These are phyloP conservation scores for Cryptococcus maquisensis DNA, from an alignment of 1,284 basidiomycete genomes.

Conservation along the genomic window DNA sequence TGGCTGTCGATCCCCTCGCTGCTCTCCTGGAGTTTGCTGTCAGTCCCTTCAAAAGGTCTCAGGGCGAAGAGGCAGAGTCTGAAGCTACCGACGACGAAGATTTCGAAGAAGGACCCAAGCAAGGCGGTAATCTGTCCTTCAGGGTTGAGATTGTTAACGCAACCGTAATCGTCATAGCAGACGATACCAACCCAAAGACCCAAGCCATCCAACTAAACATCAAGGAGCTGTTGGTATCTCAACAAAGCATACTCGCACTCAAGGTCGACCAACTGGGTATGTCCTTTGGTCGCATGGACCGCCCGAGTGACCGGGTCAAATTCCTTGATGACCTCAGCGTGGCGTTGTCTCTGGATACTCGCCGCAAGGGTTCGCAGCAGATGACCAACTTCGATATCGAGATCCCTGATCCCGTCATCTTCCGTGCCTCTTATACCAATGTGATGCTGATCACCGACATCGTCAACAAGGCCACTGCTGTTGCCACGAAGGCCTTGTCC, in stretches of 20 bases:
- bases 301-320: slow-evolving; percentile 73
- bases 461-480: slow-evolving; percentile 77
- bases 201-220: slow-evolving; percentile 85
- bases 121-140: slow-evolving; percentile 52
- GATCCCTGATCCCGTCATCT: slow-evolving; percentile 73
- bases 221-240: slow-evolving; percentile 81
- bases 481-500: slow-evolving; percentile 46
- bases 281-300: slow-evolving; percentile 89
- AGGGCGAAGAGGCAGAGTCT: slow-evolving; percentile 1
- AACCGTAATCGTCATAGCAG: slow-evolving; percentile 82
- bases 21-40: slow-evolving; percentile 81
- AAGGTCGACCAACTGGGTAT: slow-evolving; percentile 83
- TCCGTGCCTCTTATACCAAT: slow-evolving; percentile 90
- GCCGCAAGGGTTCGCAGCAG: slow-evolving; percentile 66
- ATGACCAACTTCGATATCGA: slow-evolving; percentile 79
- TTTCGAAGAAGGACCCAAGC: slow-evolving; percentile 26
- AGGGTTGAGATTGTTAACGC: slow-evolving; percentile 89
- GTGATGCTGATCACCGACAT: slow-evolving; percentile 87
- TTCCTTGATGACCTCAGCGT: slow-evolving; percentile 93
- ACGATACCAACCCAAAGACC: slow-evolving; percentile 72
- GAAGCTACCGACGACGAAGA: slow-evolving; percentile 29
- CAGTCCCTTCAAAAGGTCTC: slow-evolving; percentile 55
- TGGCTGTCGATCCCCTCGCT: slow-evolving; percentile 89
- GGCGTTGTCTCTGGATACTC: slow-evolving; percentile 79
- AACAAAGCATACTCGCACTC: slow-evolving; percentile 83